Base-by-base conservation (phyloP, 768 basidiomycete species). In the Hemileccinum impolitum region DNA sequence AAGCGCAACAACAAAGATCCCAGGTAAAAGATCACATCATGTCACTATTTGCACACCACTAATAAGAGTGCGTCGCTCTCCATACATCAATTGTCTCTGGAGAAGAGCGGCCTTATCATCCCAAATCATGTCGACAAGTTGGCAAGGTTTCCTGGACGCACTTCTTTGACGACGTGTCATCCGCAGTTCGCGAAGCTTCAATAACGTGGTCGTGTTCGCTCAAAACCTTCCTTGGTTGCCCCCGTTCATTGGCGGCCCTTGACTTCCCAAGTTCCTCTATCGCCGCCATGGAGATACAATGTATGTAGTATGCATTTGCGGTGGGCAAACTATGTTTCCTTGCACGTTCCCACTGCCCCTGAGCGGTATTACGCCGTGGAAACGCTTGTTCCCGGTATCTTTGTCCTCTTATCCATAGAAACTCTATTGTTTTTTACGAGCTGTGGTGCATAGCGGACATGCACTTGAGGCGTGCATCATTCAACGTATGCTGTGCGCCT, bases 391-490 rank as follows among this genome's bases (percentile, higher is more conserved):
- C 34, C 44, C 13, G 39, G 43, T 53, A 55, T 60, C 40, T 50
- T 25, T 39, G 47, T 45, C 21, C 35, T 46, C 36, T 37, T 39
- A 26, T 41, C n/a, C 44, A 37, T 47, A 52, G 48, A 60, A 64
- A 46, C 49, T 54, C 38, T 58, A 60, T 63, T 48, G 45, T n/a
- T 42, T 30, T 30, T 30, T 41, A 49, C 46, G 39, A 54, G 47
- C 56, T 50, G 54, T 62, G 55, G 50, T 52, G 41, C 48, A 51
- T 42, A 52, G 53, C 53, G 47, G 46, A 39, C 62, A 66, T 52
- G 61, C 64, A 51, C 40, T 35, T 51, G 19, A 56, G 48, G 60
- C 64, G 48, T 62, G 64, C 50, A 61, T 62, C 64, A 66, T 12
- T 48, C 49, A 17, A 45, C 46, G 34, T 52, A 46, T 53, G 58